Percentiles rank a stretch among this genome's conserved stretches.
These are phyloP conservation scores for Quercus agrifolia DNA, from an alignment of 306 rosid species.

Conservation along the genomic window DNA sequence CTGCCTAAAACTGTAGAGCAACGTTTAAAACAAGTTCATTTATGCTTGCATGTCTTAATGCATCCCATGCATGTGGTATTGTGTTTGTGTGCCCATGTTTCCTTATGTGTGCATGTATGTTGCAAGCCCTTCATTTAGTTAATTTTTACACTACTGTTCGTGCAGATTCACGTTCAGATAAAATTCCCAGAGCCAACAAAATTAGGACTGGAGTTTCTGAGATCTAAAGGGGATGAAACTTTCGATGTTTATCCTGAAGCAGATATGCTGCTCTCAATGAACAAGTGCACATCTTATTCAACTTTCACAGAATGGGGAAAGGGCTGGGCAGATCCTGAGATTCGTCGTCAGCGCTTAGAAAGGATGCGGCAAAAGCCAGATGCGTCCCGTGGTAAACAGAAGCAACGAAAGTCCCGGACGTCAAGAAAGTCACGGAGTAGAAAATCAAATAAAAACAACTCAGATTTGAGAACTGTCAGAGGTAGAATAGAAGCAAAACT, in stretches of 20 bases:
- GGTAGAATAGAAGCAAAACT: constrained; percentile 71
- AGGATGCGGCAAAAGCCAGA: constrained; percentile 31
- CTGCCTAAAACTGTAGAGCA: too few species aligned
- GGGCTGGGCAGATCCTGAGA: constrained; percentile 97
- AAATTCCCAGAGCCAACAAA: constrained; percentile 68
- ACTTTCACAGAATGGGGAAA: constrained; percentile 83
- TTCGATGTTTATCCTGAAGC: constrained; percentile 78
- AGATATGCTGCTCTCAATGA: constrained; percentile 70
- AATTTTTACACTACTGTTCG: constrained; percentile 12
- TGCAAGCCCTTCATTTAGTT: constrained; percentile 11
- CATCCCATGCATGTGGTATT: not conserved
- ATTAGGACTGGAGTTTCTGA: constrained; percentile 57
- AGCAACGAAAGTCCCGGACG: constrained; percentile 14
- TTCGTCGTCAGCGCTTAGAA: constrained; percentile 76
- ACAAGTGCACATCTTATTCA: constrained; percentile 48
- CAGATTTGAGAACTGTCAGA: constrained; percentile 46
- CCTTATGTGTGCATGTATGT: not conserved
- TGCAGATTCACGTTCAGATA: constrained; percentile 73
- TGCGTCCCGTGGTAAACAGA: constrained; percentile 15
- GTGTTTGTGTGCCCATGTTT: not conserved
- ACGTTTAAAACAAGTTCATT: too few species aligned
- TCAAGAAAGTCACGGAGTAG: constrained; percentile 37
- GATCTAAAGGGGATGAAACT: constrained; percentile 33
- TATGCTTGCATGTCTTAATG: not conserved
- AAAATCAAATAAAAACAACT: constrained; percentile 27